These are phyloP conservation scores for Septoria linicola DNA, from an alignment of 2,329 filamentous ascomycete genomes.

Conservation along the genomic window DNA sequence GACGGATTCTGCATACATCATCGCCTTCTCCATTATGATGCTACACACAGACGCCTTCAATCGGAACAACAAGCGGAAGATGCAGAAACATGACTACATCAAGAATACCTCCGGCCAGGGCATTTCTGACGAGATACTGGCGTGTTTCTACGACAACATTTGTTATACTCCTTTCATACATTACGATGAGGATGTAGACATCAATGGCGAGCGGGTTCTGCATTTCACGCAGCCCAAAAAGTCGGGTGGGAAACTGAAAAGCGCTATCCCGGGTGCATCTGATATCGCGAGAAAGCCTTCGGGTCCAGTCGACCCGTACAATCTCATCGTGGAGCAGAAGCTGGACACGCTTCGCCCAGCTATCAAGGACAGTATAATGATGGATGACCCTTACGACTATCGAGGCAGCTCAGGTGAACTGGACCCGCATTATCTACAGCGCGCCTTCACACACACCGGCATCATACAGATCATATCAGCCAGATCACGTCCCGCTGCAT, in stretches of 20 bases:
- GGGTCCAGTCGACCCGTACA: conserved; percentile 78
- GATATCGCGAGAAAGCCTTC: conserved; percentile 68
- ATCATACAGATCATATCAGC: conserved; percentile 94
- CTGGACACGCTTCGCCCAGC: conserved; percentile 79
- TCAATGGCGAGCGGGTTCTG: conserved; percentile 71
- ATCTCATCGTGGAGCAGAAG: conserved; percentile 86
- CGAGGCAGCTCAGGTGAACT: conserved; percentile 72
- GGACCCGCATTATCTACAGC: conserved; percentile 78
- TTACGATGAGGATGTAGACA: conserved; percentile 86
- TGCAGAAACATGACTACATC: conserved; percentile 93
- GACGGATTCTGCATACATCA: conserved; percentile 95
- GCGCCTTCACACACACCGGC: conserved; percentile 86
- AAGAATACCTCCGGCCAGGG: conserved; percentile 91
- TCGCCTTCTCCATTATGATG: conserved; percentile 94
- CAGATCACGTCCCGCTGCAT: conserved; percentile 88
- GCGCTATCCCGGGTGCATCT: conserved; percentile 57
- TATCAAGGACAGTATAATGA: conserved; percentile 84
- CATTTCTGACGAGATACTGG: conserved; percentile 88
- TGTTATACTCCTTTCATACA: conserved; percentile 98
- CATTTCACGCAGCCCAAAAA: conserved; percentile 67
- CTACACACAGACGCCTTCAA: conserved; percentile 99
- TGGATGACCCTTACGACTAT: conserved; percentile 91
- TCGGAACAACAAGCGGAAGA: conserved; percentile 99
- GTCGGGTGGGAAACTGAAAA: conserved; percentile 60
- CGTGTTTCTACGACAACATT: conserved; percentile 98